Conservation (phyloP, 306 rosid genomes). For the Corylus heterophylla region DNA sequence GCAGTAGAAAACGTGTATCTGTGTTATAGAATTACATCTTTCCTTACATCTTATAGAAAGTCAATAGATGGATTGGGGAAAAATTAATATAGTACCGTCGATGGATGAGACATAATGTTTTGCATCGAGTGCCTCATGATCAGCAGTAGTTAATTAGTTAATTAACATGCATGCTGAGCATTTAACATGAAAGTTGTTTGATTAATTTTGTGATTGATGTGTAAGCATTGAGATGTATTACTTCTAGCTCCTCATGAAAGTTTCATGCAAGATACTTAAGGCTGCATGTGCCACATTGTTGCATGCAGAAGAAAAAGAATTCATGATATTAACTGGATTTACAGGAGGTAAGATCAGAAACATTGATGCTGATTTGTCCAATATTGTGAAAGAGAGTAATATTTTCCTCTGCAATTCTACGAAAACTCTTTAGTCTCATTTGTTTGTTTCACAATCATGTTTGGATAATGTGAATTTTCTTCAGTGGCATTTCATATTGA, state of each 20-base stretch:
- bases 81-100: background rate
- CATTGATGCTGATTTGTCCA: background rate
- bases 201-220: background rate
- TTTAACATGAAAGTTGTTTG: background rate
- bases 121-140: background rate
- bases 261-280: too few species aligned
- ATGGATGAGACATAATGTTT: background rate
- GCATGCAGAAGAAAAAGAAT: background rate
- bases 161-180: background rate
- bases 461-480: too few species aligned
- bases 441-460: too few species aligned
- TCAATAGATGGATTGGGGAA: background rate
- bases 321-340: background rate
- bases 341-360: background rate
- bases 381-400: background rate
- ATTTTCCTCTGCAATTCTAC: background rate
- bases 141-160: background rate
- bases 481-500: too few species aligned
- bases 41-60: background rate
- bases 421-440: too few species aligned
- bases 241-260: background rate
- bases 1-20: background rate
- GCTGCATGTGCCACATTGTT: background rate
- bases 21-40: too few species aligned
- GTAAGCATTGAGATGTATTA: background rate